These are phyloP conservation scores for Brassica juncea DNA, from an alignment of 345 rosid genomes.

Conservation along the genomic window DNA sequence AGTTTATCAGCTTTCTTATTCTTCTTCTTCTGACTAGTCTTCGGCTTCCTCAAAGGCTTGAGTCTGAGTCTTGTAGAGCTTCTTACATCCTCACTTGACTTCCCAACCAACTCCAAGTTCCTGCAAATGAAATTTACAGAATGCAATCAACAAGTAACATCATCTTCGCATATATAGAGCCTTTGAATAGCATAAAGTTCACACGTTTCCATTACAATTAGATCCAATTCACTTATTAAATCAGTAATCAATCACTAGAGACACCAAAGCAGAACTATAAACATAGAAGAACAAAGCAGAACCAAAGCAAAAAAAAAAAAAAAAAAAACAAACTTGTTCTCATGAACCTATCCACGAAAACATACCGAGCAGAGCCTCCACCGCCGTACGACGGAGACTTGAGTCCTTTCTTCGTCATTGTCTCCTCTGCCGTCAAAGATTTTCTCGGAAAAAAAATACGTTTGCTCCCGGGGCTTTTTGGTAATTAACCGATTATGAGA, in stretches of 20 bases:
- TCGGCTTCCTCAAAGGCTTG: constrained; percentile 38
- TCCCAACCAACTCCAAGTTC: constrained; percentile 42
- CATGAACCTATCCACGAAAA: background rate
- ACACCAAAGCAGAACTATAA: constrained; percentile 11
- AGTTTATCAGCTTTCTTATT: constrained; percentile 47
- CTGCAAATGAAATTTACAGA: constrained; percentile 20
- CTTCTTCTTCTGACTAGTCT: constrained; percentile 33
- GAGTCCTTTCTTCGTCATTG: constrained; percentile 44
- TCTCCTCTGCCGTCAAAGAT: background rate
- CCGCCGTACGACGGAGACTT: constrained; percentile 32
- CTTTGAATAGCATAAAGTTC: constrained; percentile 2
- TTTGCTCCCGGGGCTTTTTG: background rate
- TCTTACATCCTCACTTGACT: constrained; percentile 34
- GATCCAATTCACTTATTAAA: background rate
- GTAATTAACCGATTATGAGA: constrained; percentile 10
- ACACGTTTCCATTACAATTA: background rate
- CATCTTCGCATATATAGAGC: background rate
- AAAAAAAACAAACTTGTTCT: background rate
- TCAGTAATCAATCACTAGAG: constrained; percentile 4
- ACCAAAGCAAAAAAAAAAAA: background rate
- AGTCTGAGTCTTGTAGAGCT: constrained; percentile 38
- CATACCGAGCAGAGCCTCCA: constrained; percentile 33
- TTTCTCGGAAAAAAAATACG: constrained; percentile 8
- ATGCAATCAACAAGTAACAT: background rate
- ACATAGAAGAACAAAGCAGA: constrained; percentile 18